Conservation (phyloP, 306 rosid genomes). For the Trifolium dubium region DNA sequence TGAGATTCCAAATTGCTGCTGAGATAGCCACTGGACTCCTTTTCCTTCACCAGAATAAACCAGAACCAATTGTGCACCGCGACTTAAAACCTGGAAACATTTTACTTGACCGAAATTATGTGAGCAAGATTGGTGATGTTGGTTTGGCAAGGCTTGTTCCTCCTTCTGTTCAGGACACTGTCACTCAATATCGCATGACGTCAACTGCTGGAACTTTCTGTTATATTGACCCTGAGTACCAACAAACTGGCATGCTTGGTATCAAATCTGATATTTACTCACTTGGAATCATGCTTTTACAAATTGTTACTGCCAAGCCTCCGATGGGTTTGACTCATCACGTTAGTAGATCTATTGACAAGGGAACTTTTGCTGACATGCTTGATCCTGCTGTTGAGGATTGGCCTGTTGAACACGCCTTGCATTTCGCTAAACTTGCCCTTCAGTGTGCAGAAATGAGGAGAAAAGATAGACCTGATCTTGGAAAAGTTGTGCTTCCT, state of each 20-base stretch:
- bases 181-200: constrained; percentile 89
- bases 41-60: constrained; percentile 84
- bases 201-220: constrained; percentile 94
- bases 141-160: constrained; percentile 98
- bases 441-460: constrained; percentile 90
- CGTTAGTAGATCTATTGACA: constrained; percentile 65
- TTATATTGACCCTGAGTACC: constrained; percentile 96
- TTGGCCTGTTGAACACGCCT: constrained; percentile 78
- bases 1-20: constrained; percentile 80
- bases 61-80: constrained; percentile 93
- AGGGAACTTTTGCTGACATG: constrained; percentile 66
- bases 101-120: constrained; percentile 80
- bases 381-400: constrained; percentile 77
- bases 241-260: constrained; percentile 91
- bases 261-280: constrained; percentile 90
- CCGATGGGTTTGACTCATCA: constrained; percentile 92
- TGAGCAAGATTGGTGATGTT: constrained; percentile 96
- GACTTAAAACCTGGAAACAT: constrained; percentile 90
- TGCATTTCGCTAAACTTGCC: constrained; percentile 66
- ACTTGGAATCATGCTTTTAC: constrained; percentile 86
- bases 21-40: constrained; percentile 90
- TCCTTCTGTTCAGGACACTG: constrained; percentile 69
- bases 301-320: constrained; percentile 73
- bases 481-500: constrained; percentile 75
- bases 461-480: constrained; percentile 87